A percentile compares a stretch with the other conserved stretches of the same genome.
Evolutionary conservation across 1,139 yeast genomes (phyloP).

Genomic region (Taiozyma sp.): DNA sequence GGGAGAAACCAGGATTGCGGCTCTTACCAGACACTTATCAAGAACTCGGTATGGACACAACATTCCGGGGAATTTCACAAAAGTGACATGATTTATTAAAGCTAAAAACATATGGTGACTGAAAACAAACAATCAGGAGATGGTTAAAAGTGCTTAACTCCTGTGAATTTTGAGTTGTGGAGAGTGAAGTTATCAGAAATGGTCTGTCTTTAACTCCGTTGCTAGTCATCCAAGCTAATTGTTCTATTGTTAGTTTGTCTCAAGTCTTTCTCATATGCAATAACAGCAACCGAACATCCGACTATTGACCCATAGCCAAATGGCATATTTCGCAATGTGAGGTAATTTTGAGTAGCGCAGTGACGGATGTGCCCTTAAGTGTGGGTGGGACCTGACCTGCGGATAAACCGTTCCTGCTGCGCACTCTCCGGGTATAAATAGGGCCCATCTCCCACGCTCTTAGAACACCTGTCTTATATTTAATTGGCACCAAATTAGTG

Average conservation of each 20-base stretch:
- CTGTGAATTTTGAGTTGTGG: background rate
- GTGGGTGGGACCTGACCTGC: background rate
- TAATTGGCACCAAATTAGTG: background rate
- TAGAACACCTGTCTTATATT: background rate
- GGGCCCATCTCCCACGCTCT: background rate
- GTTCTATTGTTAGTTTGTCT: background rate
- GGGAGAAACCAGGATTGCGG: background rate
- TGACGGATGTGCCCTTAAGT: background rate
- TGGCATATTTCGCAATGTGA: background rate
- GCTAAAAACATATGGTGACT: background rate
- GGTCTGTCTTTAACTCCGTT: too few relatives aligned
- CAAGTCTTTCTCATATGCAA: background rate
- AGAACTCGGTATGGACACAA: background rate
- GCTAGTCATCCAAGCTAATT: too few relatives aligned
- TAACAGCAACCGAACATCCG: background rate
- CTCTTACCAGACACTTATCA: background rate
- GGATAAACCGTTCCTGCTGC: background rate
- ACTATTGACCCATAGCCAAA: background rate
- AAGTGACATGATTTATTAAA: background rate
- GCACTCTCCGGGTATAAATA: background rate
- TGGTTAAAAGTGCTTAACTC: background rate
- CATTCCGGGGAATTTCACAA: background rate
- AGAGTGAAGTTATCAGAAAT: too few relatives aligned
- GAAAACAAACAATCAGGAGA: background rate
- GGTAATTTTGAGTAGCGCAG: background rate